These are phyloP conservation scores for Pseudogymnoascus sp. DNA, from an alignment of 2,329 filamentous ascomycete species.

Conservation along the genomic window DNA sequence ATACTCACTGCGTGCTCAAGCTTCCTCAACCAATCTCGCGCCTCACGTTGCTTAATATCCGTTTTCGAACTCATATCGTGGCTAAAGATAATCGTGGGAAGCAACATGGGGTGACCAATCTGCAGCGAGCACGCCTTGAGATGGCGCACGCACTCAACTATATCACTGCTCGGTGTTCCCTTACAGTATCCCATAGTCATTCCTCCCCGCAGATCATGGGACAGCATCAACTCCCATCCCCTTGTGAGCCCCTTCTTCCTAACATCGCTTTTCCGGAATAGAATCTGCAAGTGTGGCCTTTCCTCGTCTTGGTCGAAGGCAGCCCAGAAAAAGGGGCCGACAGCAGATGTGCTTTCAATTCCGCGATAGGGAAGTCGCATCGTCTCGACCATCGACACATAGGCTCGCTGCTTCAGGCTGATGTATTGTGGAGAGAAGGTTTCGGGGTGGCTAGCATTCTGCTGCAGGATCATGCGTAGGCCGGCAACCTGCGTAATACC, in stretches of 20 bases:
- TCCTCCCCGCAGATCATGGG: constrained; percentile 44
- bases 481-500: constrained; percentile 17
- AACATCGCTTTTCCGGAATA: constrained; percentile 57
- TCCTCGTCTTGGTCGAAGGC: constrained; percentile 47
- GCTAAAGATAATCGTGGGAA: constrained; percentile 50
- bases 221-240: constrained; percentile 57
- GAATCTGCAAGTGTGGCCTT: constrained; percentile 50
- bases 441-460: constrained; percentile 44
- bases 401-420: constrained; percentile 41
- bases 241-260: constrained; percentile 55
- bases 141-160: constrained; percentile 42
- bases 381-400: constrained; percentile 47
- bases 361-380: constrained; percentile 48
- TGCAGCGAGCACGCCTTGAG: constrained; percentile 44
- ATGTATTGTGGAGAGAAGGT: constrained; percentile 50
- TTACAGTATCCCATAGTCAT: constrained; percentile 55
- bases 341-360: constrained; percentile 50
- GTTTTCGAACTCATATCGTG: constrained; percentile 48
- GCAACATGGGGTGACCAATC: constrained; percentile 50
- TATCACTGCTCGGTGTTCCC: constrained; percentile 49
- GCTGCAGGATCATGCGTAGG: constrained; percentile 19
- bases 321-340: constrained; percentile 57
- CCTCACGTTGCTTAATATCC: constrained; percentile 54
- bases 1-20: constrained; percentile 55
- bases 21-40: constrained; percentile 51